Evolutionary conservation across 2,329 filamentous ascomycete species (phyloP).

Genomic region (Aspergillus sp.): DNA sequence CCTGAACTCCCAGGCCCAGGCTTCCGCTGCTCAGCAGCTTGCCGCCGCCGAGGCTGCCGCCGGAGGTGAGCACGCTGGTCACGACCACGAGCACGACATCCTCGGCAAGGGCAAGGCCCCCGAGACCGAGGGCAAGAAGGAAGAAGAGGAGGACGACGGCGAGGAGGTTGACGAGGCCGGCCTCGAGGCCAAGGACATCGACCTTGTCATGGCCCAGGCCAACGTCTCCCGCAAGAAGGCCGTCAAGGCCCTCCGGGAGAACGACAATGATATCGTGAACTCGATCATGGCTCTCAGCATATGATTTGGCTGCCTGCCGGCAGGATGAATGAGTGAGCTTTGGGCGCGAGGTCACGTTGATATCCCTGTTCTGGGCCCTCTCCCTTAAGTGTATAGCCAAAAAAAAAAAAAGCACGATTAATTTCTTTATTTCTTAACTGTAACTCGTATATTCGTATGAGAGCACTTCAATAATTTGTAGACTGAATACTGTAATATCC

Average conservation of each 20-base stretch:
- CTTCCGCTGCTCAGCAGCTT: constrained; percentile 90
- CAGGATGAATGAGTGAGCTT: constrained; percentile 21
- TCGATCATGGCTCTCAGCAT: constrained; percentile 98
- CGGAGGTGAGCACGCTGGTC: constrained; percentile 53
- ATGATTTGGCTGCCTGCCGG: constrained; percentile 39
- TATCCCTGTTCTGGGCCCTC: constrained; percentile 17
- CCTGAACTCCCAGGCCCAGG: constrained; percentile 95
- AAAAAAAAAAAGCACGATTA: constrained; percentile 20
- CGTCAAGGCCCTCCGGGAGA: constrained; percentile 91
- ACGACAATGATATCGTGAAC: constrained; percentile 99
- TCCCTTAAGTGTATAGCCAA: constrained; percentile 29
- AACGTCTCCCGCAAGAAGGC: constrained; percentile 97
- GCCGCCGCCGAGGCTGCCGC: constrained; percentile 63
- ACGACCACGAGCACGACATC: constrained; percentile 44
- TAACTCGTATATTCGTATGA: background rate
- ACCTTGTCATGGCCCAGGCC: constrained; percentile 97
- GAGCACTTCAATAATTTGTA: too few species aligned
- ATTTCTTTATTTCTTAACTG: background rate
- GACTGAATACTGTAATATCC: background rate
- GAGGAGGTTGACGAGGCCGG: constrained; percentile 94
- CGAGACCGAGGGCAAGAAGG: constrained; percentile 55
- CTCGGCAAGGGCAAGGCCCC: constrained; percentile 61
- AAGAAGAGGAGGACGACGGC: constrained; percentile 82
- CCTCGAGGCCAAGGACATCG: constrained; percentile 98
- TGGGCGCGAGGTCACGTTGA: constrained; percentile 24